Percentiles rank a stretch among this genome's conserved stretches.
Evolutionary conservation across 495 filamentous ascomycete species (phyloP).

Genomic region (Alectoria sarmentosa): DNA sequence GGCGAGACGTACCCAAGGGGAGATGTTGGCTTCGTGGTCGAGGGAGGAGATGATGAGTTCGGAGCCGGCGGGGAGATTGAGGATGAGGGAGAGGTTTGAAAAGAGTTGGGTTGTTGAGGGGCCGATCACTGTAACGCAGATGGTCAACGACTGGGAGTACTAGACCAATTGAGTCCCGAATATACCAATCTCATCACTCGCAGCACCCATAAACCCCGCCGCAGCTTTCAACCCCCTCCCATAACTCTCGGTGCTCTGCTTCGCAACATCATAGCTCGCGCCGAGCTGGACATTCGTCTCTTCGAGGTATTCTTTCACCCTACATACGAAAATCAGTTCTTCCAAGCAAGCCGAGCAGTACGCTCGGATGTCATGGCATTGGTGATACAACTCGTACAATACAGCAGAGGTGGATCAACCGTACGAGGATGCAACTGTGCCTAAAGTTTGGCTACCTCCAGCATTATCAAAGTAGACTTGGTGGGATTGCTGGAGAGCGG

Average conservation of each 20-base stretch:
- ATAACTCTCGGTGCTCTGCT: conserved; percentile 49
- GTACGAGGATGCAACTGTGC: conserved; percentile 57
- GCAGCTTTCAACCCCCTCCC: conserved; percentile 50
- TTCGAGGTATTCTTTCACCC: conserved; percentile 53
- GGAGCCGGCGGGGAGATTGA: conserved; percentile 50
- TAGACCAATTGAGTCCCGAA: conserved; percentile 11
- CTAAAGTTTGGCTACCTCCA: conserved; percentile 62
- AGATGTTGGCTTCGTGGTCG: conserved; percentile 68
- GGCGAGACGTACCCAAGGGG: conserved; percentile 61
- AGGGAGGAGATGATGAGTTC: conserved; percentile 60
- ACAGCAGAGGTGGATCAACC: conserved; percentile 20
- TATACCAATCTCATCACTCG: conserved; percentile 51
- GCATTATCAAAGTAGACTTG: conserved; percentile 73
- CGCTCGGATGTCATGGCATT: conserved; percentile 8
- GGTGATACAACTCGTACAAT: neutral
- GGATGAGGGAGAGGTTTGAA: conserved; percentile 57
- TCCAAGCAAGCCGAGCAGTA: conserved; percentile 4
- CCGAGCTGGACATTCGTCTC: conserved; percentile 68
- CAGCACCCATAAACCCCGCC: conserved; percentile 61
- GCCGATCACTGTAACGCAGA: conserved; percentile 44
- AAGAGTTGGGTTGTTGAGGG: conserved; percentile 66
- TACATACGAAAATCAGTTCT: neutral
- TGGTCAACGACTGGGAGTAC: conserved; percentile 20
- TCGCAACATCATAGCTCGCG: conserved; percentile 51
- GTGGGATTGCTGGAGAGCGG: conserved; percentile 49